These are phyloP conservation scores for Daldinia decipiens DNA, from an alignment of 495 filamentous ascomycete genomes.

Conservation along the genomic window DNA sequence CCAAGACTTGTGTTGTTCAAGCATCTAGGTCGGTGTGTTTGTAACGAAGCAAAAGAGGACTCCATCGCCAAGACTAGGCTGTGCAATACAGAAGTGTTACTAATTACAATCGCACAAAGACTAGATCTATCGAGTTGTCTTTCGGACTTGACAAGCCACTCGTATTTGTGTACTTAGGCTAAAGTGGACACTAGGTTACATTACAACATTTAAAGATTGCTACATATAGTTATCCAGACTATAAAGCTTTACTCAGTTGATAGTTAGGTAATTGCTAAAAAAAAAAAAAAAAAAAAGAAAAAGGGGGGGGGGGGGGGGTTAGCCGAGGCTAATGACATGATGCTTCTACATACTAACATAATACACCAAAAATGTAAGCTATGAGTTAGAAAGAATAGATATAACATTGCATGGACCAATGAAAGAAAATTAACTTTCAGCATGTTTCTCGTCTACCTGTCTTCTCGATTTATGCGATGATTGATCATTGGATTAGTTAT, in stretches of 20 bases:
- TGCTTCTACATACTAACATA: too few relatives aligned
- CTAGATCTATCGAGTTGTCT: constrained; percentile 2
- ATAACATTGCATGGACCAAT: too few relatives aligned
- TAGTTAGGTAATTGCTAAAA: not conserved
- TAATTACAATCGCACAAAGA: not conserved
- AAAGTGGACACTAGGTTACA: not conserved
- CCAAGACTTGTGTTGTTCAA: not conserved
- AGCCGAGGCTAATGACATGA: too few relatives aligned
- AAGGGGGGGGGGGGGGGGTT: not conserved
- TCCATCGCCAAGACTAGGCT: not conserved
- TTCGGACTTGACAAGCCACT: not conserved
- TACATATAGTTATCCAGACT: not conserved
- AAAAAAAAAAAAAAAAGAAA: too few relatives aligned
- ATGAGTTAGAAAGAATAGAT: too few relatives aligned
- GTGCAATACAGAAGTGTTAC: not conserved
- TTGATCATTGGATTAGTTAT: too few relatives aligned
- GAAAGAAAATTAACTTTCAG: too few relatives aligned
- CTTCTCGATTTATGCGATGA: too few relatives aligned
- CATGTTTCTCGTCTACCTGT: too few relatives aligned
- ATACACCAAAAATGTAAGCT: too few relatives aligned
- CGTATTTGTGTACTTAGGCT: not conserved
- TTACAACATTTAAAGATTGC: constrained; percentile 1
- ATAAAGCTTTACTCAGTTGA: not conserved
- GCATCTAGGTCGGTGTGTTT: not conserved
- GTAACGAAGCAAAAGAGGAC: not conserved